Evolutionary conservation across 768 basidiomycete species (phyloP).

Genomic region (Termitomyces titanicus): DNA sequence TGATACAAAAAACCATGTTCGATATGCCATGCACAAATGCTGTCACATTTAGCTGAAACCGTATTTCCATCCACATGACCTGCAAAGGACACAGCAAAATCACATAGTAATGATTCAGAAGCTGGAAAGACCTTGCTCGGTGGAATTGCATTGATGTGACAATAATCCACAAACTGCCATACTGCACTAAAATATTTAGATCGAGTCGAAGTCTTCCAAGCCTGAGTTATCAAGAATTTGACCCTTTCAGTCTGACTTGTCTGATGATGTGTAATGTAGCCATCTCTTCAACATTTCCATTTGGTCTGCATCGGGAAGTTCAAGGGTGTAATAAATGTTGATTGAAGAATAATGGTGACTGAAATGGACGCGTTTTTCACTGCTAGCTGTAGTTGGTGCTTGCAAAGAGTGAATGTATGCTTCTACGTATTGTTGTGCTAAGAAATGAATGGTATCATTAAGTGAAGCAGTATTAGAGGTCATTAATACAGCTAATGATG

Average conservation of each 20-base stretch:
- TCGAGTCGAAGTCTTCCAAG: slow-evolving; percentile 7
- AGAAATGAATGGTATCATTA: too few relatives aligned
- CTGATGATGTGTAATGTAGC: too few relatives aligned
- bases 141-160: slow-evolving; percentile 16
- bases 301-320: too few relatives aligned
- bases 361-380: too few relatives aligned
- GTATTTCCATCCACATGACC: slow-evolving; percentile 17
- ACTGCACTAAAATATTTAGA: slow-evolving; percentile 6
- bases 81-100: slow-evolving; percentile 22
- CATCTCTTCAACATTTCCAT: too few relatives aligned
- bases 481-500: too few relatives aligned
- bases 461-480: too few relatives aligned
- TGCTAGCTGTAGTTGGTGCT: too few relatives aligned
- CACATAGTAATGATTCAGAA: slow-evolving; percentile 22
- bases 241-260: neutral
- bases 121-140: slow-evolving; percentile 15
- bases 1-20: slow-evolving; percentile 20
- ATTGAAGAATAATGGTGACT: too few relatives aligned
- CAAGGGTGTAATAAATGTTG: too few relatives aligned
- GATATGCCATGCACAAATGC: slow-evolving; percentile 30
- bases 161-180: slow-evolving; percentile 3
- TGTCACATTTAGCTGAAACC: slow-evolving; percentile 20
- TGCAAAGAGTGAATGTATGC: too few relatives aligned
- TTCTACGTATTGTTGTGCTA: too few relatives aligned
- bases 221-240: neutral